These are phyloP conservation scores for Gnomoniopsis sp. DNA, from an alignment of 2,329 filamentous ascomycete species.

Conservation along the genomic window DNA sequence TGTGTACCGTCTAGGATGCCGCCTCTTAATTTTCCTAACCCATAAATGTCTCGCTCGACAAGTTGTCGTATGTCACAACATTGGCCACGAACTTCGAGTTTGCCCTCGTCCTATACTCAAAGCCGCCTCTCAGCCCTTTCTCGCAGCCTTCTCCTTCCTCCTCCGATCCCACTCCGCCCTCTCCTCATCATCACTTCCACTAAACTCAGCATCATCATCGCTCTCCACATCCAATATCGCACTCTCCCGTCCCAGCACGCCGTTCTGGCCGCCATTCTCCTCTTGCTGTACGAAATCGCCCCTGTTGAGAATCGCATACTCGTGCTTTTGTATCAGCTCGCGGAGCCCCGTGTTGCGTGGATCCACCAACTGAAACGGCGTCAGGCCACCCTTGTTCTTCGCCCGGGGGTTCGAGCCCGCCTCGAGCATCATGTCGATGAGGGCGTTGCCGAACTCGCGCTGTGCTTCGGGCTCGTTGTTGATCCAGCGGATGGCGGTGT, in stretches of 20 bases:
- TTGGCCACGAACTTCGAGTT: neutral
- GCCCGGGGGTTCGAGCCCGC: conserved; percentile 60
- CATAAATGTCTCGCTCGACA: neutral
- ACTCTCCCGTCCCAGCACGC: conserved; percentile 22
- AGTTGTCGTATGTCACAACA: neutral
- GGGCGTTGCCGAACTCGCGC: conserved; percentile 59
- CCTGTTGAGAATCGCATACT: conserved; percentile 59
- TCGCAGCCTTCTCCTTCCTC: conserved; percentile 39
- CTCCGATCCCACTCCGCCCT: conserved; percentile 58
- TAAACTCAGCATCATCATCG: conserved; percentile 59
- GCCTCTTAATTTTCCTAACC: neutral
- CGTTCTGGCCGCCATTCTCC: conserved; percentile 20
- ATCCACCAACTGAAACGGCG: conserved; percentile 69
- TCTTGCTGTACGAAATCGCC: conserved; percentile 52
- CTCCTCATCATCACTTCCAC: conserved; percentile 62
- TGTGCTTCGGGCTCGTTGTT: conserved; percentile 64
- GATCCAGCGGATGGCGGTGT: conserved; percentile 74
- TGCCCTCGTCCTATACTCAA: neutral
- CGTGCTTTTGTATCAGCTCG: conserved; percentile 64
- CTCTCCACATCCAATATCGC: conserved; percentile 33
- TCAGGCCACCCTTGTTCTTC: conserved; percentile 71
- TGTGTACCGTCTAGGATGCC: conserved; percentile 11
- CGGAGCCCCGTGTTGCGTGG: conserved; percentile 62
- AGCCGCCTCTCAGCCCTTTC: conserved; percentile 24
- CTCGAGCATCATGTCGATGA: conserved; percentile 79